phyloP scores from a whole-genome alignment of 2,329 filamentous ascomycete genomes.

The Juglanconis oblonga region DNA sequence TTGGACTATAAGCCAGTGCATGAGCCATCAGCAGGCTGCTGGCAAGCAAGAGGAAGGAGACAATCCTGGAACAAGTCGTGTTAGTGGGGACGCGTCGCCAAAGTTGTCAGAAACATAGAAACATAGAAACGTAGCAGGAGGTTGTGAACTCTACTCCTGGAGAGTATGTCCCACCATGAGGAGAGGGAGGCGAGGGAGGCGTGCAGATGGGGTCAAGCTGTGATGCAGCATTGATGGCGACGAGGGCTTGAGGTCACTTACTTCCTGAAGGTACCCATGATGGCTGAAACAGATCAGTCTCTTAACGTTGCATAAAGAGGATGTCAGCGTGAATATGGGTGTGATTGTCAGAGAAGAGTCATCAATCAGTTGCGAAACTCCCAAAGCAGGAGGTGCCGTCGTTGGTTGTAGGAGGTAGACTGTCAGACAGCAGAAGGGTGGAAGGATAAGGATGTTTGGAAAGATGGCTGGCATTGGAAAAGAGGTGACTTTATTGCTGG shows the following conservation, averaged over 20 bases:
- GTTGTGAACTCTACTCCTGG: neutral
- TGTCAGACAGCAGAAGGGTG: too few species aligned
- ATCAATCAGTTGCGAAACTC: too few species aligned
- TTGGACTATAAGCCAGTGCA: conserved; percentile 6
- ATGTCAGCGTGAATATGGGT: neutral
- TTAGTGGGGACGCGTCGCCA: neutral
- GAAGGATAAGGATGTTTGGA: too few species aligned
- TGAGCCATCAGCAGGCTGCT: neutral
- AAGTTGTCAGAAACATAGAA: neutral
- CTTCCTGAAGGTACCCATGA: conserved; percentile 5
- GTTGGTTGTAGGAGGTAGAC: too few species aligned
- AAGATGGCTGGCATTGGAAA: too few species aligned
- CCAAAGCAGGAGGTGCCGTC: too few species aligned
- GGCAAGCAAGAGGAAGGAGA: neutral
- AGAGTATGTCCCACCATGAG: too few species aligned
- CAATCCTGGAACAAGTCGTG: neutral
- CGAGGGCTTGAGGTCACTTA: neutral
- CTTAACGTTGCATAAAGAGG: neutral
- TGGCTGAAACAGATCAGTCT: neutral
- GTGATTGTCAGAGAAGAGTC: neutral
- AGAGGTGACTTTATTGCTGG: too few species aligned
- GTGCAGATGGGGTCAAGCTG: too few species aligned
- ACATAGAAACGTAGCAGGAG: neutral
- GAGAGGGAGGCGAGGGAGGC: too few species aligned
- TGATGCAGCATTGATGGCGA: too few species aligned